Conservation (phyloP, 768 basidiomycete species). For the Tylopilus subfusipes region DNA sequence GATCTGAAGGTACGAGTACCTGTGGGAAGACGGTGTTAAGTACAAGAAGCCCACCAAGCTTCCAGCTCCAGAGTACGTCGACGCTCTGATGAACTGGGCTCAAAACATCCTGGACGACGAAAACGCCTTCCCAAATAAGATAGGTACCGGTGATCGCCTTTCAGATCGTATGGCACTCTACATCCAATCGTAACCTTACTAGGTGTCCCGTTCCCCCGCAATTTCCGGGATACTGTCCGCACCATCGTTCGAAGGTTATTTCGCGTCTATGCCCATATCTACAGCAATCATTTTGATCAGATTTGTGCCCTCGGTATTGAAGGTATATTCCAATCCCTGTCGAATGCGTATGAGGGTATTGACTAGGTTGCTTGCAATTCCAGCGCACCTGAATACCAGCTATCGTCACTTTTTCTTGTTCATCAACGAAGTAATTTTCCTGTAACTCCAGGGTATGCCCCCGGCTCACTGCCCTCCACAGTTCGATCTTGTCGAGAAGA, state of each 20-base stretch:
- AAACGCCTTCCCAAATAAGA: slow-evolving; percentile 88
- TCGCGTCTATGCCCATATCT: slow-evolving; percentile 97
- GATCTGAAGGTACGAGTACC: slow-evolving; percentile 78
- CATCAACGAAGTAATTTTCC: slow-evolving; percentile 77
- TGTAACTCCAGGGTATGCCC: neutral
- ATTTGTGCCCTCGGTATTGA: slow-evolving; percentile 98
- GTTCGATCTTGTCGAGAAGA: slow-evolving; percentile 96
- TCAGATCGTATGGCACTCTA: slow-evolving; percentile 7
- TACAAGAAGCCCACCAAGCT: slow-evolving; percentile 91
- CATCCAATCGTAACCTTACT: neutral
- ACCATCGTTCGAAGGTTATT: slow-evolving; percentile 91
- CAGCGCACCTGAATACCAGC: slow-evolving; percentile 97
- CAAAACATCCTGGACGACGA: slow-evolving; percentile 92
- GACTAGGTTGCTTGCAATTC: neutral
- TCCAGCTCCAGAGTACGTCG: slow-evolving; percentile 94
- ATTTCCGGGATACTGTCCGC: slow-evolving; percentile 86
- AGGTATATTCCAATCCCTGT: slow-evolving; percentile 47
- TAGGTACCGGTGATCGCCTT: slow-evolving; percentile 50
- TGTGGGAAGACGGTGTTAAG: slow-evolving; percentile 88
- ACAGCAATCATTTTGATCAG: slow-evolving; percentile 99
- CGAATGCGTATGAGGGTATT: neutral
- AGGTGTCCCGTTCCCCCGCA: slow-evolving; percentile 90
- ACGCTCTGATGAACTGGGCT: slow-evolving; percentile 98
- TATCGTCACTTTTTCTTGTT: slow-evolving; percentile 98
- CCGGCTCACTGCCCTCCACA: slow-evolving; percentile 30